A percentile compares a stretch with the other conserved stretches of the same genome.
phyloP scores from a whole-genome alignment of 1,139 yeast species.

The Taiozyma sp. region DNA sequence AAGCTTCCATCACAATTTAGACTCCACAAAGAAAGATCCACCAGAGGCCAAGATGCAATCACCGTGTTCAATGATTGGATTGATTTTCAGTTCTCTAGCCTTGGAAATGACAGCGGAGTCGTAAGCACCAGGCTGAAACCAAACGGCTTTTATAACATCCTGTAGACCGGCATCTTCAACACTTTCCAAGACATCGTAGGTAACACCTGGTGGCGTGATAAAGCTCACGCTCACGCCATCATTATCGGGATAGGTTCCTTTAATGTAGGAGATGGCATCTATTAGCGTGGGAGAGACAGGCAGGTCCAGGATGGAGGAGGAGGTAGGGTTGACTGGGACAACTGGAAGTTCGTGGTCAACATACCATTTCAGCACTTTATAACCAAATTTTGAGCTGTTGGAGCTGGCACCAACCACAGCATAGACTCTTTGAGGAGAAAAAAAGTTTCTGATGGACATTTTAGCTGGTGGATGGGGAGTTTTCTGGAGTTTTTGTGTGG shows the following conservation, averaged over 20 bases:
- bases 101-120: conserved; percentile 28
- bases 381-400: conserved; percentile 64
- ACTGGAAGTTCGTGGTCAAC: conserved; percentile 51
- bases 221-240: conserved; percentile 56
- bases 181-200: conserved; percentile 42
- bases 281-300: conserved; percentile 36
- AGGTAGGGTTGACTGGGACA: conserved; percentile 62
- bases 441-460: conserved; percentile 32
- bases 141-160: conserved; percentile 46
- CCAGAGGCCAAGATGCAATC: conserved; percentile 8
- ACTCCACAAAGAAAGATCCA: conserved; percentile 32
- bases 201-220: conserved; percentile 68
- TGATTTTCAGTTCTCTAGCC: conserved; percentile 3
- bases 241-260: conserved; percentile 5
- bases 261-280: conserved; percentile 9
- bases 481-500: neutral
- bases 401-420: conserved; percentile 75
- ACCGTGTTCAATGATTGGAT: conserved; percentile 6
- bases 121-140: conserved; percentile 85
- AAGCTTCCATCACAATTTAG: neutral
- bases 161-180: conserved; percentile 25
- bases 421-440: conserved; percentile 46
- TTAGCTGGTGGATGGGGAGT: neutral
- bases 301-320: conserved; percentile 41
- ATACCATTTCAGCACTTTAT: conserved; percentile 70